Percentiles rank a stretch among this genome's conserved stretches.
Conservation (phyloP, 2,329 filamentous ascomycete species). For the Fusarium nematophilum region DNA sequence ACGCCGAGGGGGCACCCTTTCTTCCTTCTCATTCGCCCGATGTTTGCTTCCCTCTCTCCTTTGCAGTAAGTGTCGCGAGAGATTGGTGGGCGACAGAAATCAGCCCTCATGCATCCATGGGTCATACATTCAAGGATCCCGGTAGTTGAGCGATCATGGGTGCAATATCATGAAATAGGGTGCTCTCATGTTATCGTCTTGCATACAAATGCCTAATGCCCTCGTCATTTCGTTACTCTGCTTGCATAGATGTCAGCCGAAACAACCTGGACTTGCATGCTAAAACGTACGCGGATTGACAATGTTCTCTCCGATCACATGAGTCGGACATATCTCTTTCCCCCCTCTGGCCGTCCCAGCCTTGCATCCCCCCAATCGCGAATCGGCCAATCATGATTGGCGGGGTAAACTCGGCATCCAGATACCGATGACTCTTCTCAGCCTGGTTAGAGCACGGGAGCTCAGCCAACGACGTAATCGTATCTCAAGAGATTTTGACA, state of each 20-base stretch:
- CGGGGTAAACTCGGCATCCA: conserved; percentile 33
- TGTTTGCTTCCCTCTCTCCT: not conserved
- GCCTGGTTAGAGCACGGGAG: conserved; percentile 34
- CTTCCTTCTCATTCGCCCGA: conserved; percentile 25
- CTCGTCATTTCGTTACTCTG: not conserved
- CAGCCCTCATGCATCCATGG: conserved; percentile 15
- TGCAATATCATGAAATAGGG: conserved; percentile 14
- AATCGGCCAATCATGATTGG: conserved; percentile 26
- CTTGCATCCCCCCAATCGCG: conserved; percentile 18
- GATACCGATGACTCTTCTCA: conserved; percentile 31
- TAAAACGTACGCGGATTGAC: too few species aligned
- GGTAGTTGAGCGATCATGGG: not conserved
- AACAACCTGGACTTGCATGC: not conserved
- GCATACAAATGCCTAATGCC: not conserved
- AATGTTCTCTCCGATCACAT: too few species aligned
- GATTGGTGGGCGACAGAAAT: conserved; percentile 6
- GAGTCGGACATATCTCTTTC: not conserved
- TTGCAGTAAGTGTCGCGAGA: conserved; percentile 17
- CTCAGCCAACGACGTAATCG: conserved; percentile 41
- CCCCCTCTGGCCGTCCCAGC: conserved; percentile 13
- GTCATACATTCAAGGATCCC: conserved; percentile 17
- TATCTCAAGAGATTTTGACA: conserved; percentile 18
- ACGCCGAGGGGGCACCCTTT: conserved; percentile 20
- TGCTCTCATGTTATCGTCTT: not conserved
- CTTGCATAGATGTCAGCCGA: too few species aligned